Conservation (phyloP, 208 protist genomes). For the Acanthamoeba lenticulata region DNA sequence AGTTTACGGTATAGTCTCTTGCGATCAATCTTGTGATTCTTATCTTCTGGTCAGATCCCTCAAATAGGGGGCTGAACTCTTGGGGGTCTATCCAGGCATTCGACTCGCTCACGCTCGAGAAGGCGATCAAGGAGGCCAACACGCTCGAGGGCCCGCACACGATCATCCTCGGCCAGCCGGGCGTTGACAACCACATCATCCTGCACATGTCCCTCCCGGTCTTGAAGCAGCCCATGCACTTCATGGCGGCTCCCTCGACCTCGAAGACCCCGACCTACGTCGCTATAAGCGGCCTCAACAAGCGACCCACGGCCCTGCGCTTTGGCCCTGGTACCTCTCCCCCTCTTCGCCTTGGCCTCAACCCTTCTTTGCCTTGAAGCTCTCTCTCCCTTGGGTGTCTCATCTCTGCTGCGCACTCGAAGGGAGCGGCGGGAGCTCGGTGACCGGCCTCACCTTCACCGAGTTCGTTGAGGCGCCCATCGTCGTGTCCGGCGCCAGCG, state of each 20-base stretch:
- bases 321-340: neutral
- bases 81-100: neutral
- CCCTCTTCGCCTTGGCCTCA: neutral
- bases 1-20: too few species aligned
- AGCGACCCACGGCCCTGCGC: neutral
- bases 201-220: neutral
- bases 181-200: neutral
- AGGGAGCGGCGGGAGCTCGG: neutral
- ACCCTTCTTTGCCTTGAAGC: too few species aligned
- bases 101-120: neutral
- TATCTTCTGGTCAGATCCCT: too few species aligned
- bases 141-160: neutral
- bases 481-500: neutral
- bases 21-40: too few species aligned
- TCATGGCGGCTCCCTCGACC: too few species aligned
- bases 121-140: neutral
- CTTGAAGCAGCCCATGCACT: neutral
- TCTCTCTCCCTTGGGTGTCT: too few species aligned
- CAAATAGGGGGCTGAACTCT: too few species aligned
- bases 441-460: neutral
- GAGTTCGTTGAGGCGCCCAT: neutral
- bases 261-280: neutral
- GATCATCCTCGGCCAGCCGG: neutral
- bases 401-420: neutral
- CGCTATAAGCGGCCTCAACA: neutral